Evolutionary conservation across 345 rosid species (phyloP).

Genomic region (Theobroma cacao): DNA sequence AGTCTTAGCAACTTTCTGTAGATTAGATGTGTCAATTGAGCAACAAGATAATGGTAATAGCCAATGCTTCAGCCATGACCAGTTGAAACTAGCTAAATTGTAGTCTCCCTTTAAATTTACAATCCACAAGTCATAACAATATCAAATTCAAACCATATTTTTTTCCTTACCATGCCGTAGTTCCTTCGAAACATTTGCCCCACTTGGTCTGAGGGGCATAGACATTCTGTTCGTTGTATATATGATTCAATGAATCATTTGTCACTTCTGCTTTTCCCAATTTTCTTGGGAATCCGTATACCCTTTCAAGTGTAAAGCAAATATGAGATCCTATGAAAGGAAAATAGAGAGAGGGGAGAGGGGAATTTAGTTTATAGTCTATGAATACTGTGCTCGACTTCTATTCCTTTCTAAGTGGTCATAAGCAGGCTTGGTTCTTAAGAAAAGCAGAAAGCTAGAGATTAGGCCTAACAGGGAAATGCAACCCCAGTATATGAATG

Average conservation of each 20-base stretch:
- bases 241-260: background rate
- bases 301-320: background rate
- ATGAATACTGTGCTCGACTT: conserved; percentile 23
- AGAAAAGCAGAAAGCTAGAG: conserved; percentile 44
- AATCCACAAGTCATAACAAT: background rate
- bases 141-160: background rate
- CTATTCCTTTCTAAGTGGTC: conserved; percentile 37
- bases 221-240: background rate
- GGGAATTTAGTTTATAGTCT: background rate
- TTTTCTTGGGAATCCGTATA: background rate
- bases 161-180: background rate
- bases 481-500: conserved; percentile 56
- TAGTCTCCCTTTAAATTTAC: background rate
- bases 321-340: background rate
- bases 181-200: background rate
- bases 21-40: background rate
- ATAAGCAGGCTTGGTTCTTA: conserved; percentile 53
- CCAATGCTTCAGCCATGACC: background rate
- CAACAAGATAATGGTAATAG: background rate
- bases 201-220: background rate
- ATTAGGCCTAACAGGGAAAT: conserved; percentile 43
- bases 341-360: background rate
- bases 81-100: background rate
- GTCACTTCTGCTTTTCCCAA: background rate
- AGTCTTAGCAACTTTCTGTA: background rate